Base-by-base conservation (phyloP, 1,284 basidiomycete genomes). In the Ceratobasidium sp. region DNA sequence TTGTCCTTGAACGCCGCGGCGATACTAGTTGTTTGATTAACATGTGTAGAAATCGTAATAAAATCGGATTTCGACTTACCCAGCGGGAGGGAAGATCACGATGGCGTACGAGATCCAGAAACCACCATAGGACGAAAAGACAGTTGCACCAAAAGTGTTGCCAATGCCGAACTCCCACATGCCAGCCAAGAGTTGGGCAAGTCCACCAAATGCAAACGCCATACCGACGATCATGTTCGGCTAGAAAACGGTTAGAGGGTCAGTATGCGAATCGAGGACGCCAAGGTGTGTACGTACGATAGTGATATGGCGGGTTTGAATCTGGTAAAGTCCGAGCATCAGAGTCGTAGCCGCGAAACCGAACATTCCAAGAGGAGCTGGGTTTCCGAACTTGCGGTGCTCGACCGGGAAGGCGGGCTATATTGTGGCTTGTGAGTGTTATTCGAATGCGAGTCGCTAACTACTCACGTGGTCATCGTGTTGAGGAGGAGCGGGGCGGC, bases 281-380 rank as follows among this genome's bases (percentile, higher is more conserved):
- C 16, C 57, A 39, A 39, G 36, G 34, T 39, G 21, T 36, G 57
- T 14, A 71, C 41, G 21, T 45, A 62, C 61, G 2, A 64, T 43
- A 81, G 71, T 62, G 50, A 72, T 48, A 52, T 62, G n/a, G 36
- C 71, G 73, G 82, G 82, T 14, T 75, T 75, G 30, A 43, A 62
- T 77, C 76, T 82, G 83, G 78, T 77, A 79, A 70, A 82, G 74
- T 39, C 84, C 84, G 21, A 86, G 80, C 41, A 86, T 78, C 65
- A 85, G 84, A 3, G 85, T 86, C n/a, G 85, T 86, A 4, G 82
- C 82, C 59, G 82, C 83, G 77, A 84, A 85, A 53, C 76, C 79
- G 72, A 82, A 78, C 36, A 84, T 79, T 74, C 85, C 85, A 14
- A 84, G 78, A 32, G 83, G 83, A 0, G 82, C 83, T 10, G 83